phyloP scores from a whole-genome alignment of 768 basidiomycete species.

The Calocybe cyanea region DNA sequence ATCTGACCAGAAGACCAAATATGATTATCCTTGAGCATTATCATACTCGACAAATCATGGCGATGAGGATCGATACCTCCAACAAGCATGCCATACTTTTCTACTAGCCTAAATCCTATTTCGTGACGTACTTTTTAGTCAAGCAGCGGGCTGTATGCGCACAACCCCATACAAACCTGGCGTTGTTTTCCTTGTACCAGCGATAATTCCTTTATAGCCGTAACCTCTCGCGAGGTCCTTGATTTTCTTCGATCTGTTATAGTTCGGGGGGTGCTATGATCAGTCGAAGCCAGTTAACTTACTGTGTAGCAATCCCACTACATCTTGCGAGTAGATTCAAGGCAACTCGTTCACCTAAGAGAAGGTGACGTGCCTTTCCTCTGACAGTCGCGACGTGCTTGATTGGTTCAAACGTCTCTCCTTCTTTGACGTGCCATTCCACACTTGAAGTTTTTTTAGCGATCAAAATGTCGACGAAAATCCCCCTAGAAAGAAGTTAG shows the following conservation, averaged over 20 bases:
- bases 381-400: constrained; percentile 87
- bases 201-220: constrained; percentile 85
- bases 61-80: constrained; percentile 96
- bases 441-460: constrained; percentile 48
- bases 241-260: constrained; percentile 71
- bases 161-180: constrained; percentile 66
- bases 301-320: constrained; percentile 96
- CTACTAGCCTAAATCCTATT: constrained; percentile 87
- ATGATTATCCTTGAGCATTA: constrained; percentile 99
- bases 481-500: neutral
- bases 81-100: constrained; percentile 98
- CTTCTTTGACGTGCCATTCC: constrained; percentile 91
- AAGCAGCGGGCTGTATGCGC: too few species aligned
- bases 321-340: constrained; percentile 92
- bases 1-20: constrained; percentile 89
- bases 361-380: constrained; percentile 82
- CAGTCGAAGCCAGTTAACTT: constrained; percentile 21
- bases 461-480: neutral
- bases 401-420: constrained; percentile 74
- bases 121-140: neutral
- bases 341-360: constrained; percentile 90
- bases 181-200: constrained; percentile 96
- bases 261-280: constrained; percentile 6
- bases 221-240: constrained; percentile 72
- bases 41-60: constrained; percentile 97